Percentiles rank a stretch among this genome's conserved stretches.
Conservation (phyloP, 495 filamentous ascomycete genomes). For the Trichoderma erinaceum region DNA sequence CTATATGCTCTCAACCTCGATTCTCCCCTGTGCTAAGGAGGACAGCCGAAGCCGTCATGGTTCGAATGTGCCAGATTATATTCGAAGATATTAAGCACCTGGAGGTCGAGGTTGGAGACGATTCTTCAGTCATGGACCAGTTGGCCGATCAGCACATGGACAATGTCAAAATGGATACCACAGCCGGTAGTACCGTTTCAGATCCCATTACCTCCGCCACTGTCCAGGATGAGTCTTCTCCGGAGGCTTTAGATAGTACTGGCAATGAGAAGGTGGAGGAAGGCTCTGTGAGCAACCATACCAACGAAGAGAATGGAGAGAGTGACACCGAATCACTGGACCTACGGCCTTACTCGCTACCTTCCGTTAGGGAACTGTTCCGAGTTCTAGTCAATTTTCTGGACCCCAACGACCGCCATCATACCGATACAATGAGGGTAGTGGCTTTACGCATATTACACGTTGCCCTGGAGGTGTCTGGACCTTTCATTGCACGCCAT, state of each 20-base stretch:
- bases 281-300: background rate
- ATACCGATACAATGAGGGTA: slow-evolving; percentile 90
- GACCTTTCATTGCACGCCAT: slow-evolving; percentile 90
- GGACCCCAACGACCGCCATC: slow-evolving; percentile 84
- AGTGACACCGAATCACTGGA: slow-evolving; percentile 44
- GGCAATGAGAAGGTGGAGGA: background rate
- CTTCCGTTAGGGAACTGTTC: slow-evolving; percentile 90
- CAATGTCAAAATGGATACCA: slow-evolving; percentile 77
- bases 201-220: slow-evolving; percentile 25
- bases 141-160: slow-evolving; percentile 62
- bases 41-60: slow-evolving; percentile 95
- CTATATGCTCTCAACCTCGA: slow-evolving; percentile 92
- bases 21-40: slow-evolving; percentile 85
- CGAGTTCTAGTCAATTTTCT: slow-evolving; percentile 90
- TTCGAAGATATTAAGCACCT: slow-evolving; percentile 87
- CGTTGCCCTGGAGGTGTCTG: slow-evolving; percentile 93
- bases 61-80: slow-evolving; percentile 96
- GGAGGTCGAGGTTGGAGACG: slow-evolving; percentile 61
- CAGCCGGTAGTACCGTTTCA: slow-evolving; percentile 25
- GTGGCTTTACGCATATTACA: slow-evolving; percentile 97
- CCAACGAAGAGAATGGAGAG: background rate
- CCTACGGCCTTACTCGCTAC: slow-evolving; percentile 83
- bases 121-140: slow-evolving; percentile 52
- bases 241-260: background rate
- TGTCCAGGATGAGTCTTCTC: background rate